Evolutionary conservation across 768 basidiomycete species (phyloP).

Genomic region (Thelephora ganbajun): DNA sequence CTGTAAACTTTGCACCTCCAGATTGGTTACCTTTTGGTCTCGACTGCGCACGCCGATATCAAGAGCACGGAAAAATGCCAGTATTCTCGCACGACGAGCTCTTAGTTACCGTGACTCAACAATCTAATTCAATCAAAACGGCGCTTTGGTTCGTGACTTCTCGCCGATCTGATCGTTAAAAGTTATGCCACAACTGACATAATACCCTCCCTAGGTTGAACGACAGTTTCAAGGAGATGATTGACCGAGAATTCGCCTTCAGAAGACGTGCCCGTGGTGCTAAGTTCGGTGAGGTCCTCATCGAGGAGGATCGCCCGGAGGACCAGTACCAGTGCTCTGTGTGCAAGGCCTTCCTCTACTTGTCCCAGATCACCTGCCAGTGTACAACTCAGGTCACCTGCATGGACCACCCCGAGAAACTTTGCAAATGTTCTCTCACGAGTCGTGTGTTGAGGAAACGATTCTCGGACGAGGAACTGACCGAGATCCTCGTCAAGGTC

Average conservation of each 20-base stretch:
- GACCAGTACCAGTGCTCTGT: conserved; percentile 91
- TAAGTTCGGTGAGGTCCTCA: conserved; percentile 53
- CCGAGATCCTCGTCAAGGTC: conserved; percentile 51
- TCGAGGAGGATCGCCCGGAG: conserved; percentile 73
- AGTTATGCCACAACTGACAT: conserved; percentile 9
- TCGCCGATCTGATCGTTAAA: not conserved
- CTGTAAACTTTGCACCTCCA: conserved; percentile 94
- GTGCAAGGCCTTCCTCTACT: conserved; percentile 92
- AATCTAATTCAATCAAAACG: conserved; percentile 84
- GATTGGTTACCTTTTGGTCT: conserved; percentile 87
- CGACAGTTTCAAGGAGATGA: conserved; percentile 80
- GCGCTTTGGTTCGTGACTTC: conserved; percentile 68
- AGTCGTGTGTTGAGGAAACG: conserved; percentile 62
- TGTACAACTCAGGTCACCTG: conserved; percentile 76
- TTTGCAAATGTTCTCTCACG: conserved; percentile 52
- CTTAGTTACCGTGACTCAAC: conserved; percentile 93
- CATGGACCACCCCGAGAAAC: conserved; percentile 65
- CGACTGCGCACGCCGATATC: conserved; percentile 82
- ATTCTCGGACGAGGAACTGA: conserved; percentile 66
- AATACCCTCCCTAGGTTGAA: conserved; percentile 45
- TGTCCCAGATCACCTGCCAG: conserved; percentile 78
- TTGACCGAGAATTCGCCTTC: conserved; percentile 60
- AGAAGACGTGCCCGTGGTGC: conserved; percentile 48
- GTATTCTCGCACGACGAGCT: conserved; percentile 99
- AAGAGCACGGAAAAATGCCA: conserved; percentile 81